These are phyloP conservation scores for Pyrus betulifolia DNA, from an alignment of 306 rosid species.

Conservation along the genomic window DNA sequence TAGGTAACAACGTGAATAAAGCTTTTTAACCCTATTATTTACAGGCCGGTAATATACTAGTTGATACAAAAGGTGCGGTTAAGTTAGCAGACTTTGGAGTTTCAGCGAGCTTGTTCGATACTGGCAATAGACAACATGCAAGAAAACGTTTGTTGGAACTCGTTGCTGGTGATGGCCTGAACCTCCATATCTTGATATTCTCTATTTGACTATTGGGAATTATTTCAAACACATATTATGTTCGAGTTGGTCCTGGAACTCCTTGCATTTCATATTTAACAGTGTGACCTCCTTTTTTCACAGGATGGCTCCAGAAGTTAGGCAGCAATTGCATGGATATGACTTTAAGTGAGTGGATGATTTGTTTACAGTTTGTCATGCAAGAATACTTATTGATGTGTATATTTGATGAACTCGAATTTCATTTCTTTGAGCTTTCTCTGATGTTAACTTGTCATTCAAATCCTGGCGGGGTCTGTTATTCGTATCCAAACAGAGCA, in stretches of 20 bases:
- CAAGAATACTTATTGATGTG: background rate
- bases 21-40: constrained; percentile 1
- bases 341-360: constrained; percentile 75
- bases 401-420: background rate
- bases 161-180: constrained; percentile 75
- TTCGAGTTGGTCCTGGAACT: background rate
- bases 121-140: constrained; percentile 76
- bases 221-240: constrained; percentile 1
- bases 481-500: constrained; percentile 45
- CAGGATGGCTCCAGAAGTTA: constrained; percentile 99
- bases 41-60: constrained; percentile 88
- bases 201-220: background rate
- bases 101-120: constrained; percentile 87
- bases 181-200: background rate
- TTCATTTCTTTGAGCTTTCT: background rate
- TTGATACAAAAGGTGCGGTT: constrained; percentile 69
- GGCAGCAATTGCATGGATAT: constrained; percentile 98
- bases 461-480: background rate
- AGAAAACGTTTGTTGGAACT: constrained; percentile 96
- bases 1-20: background rate
- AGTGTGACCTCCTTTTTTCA: background rate
- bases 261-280: background rate
- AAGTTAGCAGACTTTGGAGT: constrained; percentile 96
- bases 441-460: background rate
- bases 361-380: background rate